These are phyloP conservation scores for Aspergillus wentii DNA, from an alignment of 495 filamentous ascomycete species.

Conservation along the genomic window DNA sequence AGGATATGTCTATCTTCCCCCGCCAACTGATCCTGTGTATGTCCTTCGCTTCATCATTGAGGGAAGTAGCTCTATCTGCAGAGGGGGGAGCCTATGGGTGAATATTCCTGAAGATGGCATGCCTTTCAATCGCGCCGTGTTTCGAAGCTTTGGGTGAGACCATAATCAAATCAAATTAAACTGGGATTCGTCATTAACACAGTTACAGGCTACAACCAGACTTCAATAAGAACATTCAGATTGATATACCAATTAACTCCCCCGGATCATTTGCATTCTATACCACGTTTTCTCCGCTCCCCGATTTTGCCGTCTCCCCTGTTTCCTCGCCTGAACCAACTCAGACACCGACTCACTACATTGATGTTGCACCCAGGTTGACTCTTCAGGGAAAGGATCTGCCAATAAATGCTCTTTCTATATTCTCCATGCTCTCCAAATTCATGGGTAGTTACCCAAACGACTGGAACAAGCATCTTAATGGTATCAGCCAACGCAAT, in stretches of 20 bases:
- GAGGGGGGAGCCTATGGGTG: constrained; percentile 89
- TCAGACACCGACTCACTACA: constrained; percentile 73
- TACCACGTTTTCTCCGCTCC: constrained; percentile 84
- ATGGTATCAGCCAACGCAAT: constrained; percentile 78
- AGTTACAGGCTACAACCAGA: constrained; percentile 70
- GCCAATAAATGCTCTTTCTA: constrained; percentile 79
- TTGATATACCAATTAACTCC: constrained; percentile 75
- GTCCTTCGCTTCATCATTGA: constrained; percentile 88
- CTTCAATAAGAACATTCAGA: constrained; percentile 86
- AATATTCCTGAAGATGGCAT: constrained; percentile 79
- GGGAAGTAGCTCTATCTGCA: constrained; percentile 92
- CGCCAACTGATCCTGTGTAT: constrained; percentile 66
- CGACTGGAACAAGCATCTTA: constrained; percentile 84
- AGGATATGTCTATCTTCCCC: constrained; percentile 85
- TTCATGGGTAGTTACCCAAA: constrained; percentile 91
- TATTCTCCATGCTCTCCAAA: constrained; percentile 95
- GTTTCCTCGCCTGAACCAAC: constrained; percentile 50
- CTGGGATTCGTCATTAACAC: no score
- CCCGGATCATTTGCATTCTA: constrained; percentile 97
- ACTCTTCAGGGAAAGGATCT: constrained; percentile 62
- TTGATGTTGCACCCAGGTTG: constrained; percentile 86
- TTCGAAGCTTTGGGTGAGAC: constrained; percentile 77
- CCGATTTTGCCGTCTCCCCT: constrained; percentile 61
- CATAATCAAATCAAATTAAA: no score
- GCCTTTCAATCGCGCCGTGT: constrained; percentile 69